Base-by-base conservation (phyloP, 2,329 filamentous ascomycete species). In the Periconia sp. region DNA sequence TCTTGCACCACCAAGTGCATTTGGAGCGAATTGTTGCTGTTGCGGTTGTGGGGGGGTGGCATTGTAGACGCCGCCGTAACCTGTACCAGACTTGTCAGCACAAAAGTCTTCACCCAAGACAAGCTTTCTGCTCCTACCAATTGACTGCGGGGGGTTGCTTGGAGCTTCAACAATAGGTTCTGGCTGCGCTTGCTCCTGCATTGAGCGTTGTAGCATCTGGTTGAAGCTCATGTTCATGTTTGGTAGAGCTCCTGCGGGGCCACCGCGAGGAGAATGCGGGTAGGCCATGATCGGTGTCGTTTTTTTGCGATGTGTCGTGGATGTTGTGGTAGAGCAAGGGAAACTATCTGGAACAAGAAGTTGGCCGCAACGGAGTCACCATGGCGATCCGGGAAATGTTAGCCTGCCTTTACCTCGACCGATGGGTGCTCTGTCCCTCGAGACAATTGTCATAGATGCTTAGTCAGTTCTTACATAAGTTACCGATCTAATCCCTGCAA, bases 1-100 rank as follows among this genome's bases (percentile, higher is more conserved):
- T 54, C 65, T 47, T 50, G 61, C 68, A 45, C 65, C 68, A 31
- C 69, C 69, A n/a, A 72, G 63, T 5, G 59, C 61, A 46, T 63
- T 65, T 18, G 62, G 65, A 10, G 61, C 56, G 41, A 63, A 45
- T 40, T 48, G 57, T 75, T 91, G 89, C 58, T 85, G 82, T 6
- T 78, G 74, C 42, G 72, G 71, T 59, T 85, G 82, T 6, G 78
- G 74, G 44, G 72, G 71, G 35, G 76, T 75, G 46, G 70, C 66
- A 53, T 64, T 65, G 58, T 71, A 72, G 45, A 72, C 69, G 44
- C 68, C 69, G 57, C 67, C 61, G 50, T 72, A 72, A 41, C 68
- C 69, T 72, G 59, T 20, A 23, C 20, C 45, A 49, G 35, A 52
- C 35, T 52, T 51, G 47, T 68, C 49, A 71, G 61, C 47, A 52